Percentiles rank a stretch among this genome's conserved stretches.
Evolutionary conservation across 2,329 filamentous ascomycete species (phyloP).

Genomic region (Nigrospora oryzae): DNA sequence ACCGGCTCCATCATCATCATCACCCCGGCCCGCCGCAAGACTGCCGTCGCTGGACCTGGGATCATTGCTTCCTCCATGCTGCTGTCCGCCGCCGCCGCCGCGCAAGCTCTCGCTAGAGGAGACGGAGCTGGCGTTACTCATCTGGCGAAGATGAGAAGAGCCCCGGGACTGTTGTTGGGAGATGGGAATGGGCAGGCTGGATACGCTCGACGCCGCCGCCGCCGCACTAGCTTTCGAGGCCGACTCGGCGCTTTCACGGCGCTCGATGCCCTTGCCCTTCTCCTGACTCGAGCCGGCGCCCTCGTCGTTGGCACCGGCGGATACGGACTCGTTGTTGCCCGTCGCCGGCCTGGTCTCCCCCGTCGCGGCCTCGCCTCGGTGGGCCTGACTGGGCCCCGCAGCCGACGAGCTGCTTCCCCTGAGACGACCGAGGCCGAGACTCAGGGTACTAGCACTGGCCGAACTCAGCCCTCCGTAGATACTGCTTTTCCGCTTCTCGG

Average conservation of each 20-base stretch:
- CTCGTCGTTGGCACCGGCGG: conserved; percentile 27
- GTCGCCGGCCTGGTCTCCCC: no score
- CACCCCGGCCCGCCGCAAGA: conserved; percentile 35
- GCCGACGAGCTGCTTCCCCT: conserved; percentile 47
- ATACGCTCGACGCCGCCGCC: conserved; percentile 24
- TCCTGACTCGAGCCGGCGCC: conserved; percentile 28
- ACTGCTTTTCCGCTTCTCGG: conserved; percentile 52
- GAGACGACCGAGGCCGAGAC: conserved; percentile 49
- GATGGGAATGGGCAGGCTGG: conserved; percentile 34
- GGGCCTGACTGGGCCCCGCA: conserved; percentile 14
- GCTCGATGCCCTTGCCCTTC: conserved; percentile 67
- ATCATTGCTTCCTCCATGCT: conserved; percentile 26
- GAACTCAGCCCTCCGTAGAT: conserved; percentile 32
- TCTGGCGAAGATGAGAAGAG: conserved; percentile 67
- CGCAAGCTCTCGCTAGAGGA: conserved; percentile 68
- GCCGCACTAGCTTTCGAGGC: conserved; percentile 7
- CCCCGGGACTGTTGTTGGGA: conserved; percentile 46
- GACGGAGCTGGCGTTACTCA: conserved; percentile 80
- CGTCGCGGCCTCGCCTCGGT: no score
- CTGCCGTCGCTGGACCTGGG: conserved; percentile 48
- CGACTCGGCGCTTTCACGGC: conserved; percentile 20
- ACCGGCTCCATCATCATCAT: conserved; percentile 41
- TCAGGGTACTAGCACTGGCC: conserved; percentile 57
- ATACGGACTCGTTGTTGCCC: no score
- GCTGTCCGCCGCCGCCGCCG: conserved; percentile 37